phyloP scores from a whole-genome alignment of 1,139 yeast species.

The Kazachstania sp. region DNA sequence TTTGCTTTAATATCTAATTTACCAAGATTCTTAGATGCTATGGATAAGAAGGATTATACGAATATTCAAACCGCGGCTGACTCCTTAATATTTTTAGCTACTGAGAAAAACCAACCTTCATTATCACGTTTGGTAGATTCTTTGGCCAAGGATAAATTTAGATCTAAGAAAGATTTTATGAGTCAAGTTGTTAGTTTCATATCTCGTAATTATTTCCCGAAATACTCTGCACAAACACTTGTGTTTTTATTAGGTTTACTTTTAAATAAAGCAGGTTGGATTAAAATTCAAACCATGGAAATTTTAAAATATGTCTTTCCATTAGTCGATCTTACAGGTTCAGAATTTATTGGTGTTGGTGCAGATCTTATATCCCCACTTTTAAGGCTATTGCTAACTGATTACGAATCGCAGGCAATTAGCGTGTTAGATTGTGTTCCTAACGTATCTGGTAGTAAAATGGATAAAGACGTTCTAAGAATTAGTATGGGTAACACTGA shows the following conservation, averaged over 20 bases:
- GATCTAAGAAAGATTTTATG: conserved; percentile 83
- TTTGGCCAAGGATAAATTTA: conserved; percentile 64
- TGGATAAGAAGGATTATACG: conserved; percentile 47
- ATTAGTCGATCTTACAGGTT: conserved; percentile 62
- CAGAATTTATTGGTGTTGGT: conserved; percentile 82
- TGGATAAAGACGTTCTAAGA: conserved; percentile 84
- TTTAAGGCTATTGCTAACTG: conserved; percentile 71
- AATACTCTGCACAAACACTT: conserved; percentile 63
- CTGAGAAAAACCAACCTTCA: conserved; percentile 46
- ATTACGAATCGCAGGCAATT: conserved; percentile 78
- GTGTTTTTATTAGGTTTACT: conserved; percentile 70
- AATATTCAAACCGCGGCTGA: conserved; percentile 55
- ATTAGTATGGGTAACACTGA: conserved; percentile 83
- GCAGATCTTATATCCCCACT: conserved; percentile 92
- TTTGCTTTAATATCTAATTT: conserved; percentile 68
- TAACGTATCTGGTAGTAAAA: conserved; percentile 74
- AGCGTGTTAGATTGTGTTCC: conserved; percentile 84
- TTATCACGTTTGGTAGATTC: conserved; percentile 70
- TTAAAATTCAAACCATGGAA: conserved; percentile 73
- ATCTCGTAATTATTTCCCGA: conserved; percentile 60
- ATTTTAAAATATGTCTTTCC: conserved; percentile 69
- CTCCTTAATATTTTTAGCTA: conserved; percentile 53
- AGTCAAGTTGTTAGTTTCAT: conserved; percentile 70
- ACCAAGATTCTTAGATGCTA: conserved; percentile 77
- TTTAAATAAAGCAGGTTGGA: conserved; percentile 70